These are phyloP conservation scores for Coniochaeta hoffmannii DNA, from an alignment of 2,329 filamentous ascomycete genomes.

Conservation along the genomic window DNA sequence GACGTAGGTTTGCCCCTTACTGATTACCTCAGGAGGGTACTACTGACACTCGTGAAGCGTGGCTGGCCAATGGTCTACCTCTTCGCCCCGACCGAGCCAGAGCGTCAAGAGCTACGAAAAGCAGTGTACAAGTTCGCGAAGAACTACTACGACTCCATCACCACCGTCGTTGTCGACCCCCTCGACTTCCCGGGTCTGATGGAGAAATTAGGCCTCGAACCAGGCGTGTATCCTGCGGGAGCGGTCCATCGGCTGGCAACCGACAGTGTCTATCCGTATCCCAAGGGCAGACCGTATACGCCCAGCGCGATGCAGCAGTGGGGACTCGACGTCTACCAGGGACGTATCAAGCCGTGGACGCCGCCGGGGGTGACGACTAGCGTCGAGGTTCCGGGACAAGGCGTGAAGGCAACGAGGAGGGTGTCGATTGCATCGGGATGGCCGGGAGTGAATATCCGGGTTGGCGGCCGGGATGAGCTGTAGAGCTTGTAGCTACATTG, in stretches of 20 bases:
- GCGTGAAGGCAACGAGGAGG: constrained; percentile 3
- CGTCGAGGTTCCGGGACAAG: constrained; percentile 15
- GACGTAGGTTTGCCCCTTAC: constrained; percentile 20
- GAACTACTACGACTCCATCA: constrained; percentile 25
- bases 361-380: constrained; percentile 19
- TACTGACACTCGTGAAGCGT: constrained; percentile 13
- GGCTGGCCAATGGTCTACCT: constrained; percentile 30
- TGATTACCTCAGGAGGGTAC: background rate
- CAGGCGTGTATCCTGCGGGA: constrained; percentile 19
- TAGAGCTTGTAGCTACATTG: background rate
- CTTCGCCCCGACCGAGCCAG: constrained; percentile 21
- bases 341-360: constrained; percentile 25
- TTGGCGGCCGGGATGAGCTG: constrained; percentile 1
- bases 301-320: constrained; percentile 23
- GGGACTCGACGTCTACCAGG: constrained; percentile 30
- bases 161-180: constrained; percentile 26
- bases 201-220: constrained; percentile 22
- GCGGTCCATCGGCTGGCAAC: constrained; percentile 28
- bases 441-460: constrained; percentile 4
- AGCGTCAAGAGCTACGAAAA: constrained; percentile 20
- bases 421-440: constrained; percentile 5
- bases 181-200: constrained; percentile 26
- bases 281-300: constrained; percentile 18
- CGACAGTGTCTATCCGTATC: constrained; percentile 26
- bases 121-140: constrained; percentile 22